Conservation (phyloP, 768 basidiomycete genomes). For the Phylloporus scabripes region DNA sequence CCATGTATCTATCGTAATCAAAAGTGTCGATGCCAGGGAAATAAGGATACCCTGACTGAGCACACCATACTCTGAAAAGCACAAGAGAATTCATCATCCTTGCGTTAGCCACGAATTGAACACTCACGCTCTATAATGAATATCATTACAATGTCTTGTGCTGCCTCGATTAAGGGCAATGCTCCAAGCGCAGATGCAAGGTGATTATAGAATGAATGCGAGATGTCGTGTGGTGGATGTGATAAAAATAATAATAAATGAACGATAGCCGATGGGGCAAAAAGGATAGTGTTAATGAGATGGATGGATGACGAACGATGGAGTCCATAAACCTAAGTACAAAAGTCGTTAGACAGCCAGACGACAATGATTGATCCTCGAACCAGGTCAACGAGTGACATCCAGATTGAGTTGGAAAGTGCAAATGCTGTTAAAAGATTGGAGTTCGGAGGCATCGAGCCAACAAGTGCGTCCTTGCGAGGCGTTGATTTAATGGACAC, state of each 20-base stretch:
- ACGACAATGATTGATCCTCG: slow-evolving; percentile 1
- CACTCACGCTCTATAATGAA: slow-evolving; percentile 24
- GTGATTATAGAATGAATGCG: background rate
- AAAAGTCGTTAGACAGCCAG: background rate
- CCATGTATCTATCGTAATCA: slow-evolving; percentile 9
- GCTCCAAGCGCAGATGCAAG: slow-evolving; percentile 6
- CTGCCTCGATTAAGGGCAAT: slow-evolving; percentile 14
- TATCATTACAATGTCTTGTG: slow-evolving; percentile 15
- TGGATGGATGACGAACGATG: slow-evolving; percentile 15
- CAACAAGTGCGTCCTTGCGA: slow-evolving; percentile 18
- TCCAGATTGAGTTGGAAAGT: slow-evolving; percentile 19
- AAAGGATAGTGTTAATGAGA: slow-evolving; percentile 23
- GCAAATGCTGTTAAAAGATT: slow-evolving; percentile 14
- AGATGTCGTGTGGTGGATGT: slow-evolving; percentile 2
- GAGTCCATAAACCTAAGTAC: slow-evolving; percentile 20
- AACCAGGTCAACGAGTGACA: slow-evolving; percentile 23
- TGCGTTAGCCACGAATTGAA: background rate
- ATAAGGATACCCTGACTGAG: slow-evolving; percentile 21
- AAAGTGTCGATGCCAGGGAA: slow-evolving; percentile 6
- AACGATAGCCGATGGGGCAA: slow-evolving; percentile 18
- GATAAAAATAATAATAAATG: slow-evolving; percentile 14
- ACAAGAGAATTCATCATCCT: background rate
- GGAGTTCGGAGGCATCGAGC: slow-evolving; percentile 2
- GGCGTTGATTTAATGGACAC: background rate
- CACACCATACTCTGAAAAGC: slow-evolving; percentile 27